phyloP scores from a whole-genome alignment of 78 protist species.

The Monocercomonoides exilis region DNA sequence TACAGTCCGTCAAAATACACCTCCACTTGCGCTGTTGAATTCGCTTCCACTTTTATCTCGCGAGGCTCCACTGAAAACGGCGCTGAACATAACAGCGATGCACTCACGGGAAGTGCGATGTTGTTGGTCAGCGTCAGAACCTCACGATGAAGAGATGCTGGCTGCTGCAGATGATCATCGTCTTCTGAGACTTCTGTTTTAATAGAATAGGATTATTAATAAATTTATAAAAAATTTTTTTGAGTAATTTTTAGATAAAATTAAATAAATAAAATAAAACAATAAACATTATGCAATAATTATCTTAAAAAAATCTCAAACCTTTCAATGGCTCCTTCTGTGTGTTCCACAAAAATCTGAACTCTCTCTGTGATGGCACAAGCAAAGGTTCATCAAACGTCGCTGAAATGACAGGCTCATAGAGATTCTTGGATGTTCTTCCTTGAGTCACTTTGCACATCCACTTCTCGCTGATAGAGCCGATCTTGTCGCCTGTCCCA shows the following conservation, averaged over 20 bases:
- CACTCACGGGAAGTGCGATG: conserved; percentile 33
- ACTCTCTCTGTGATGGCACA: too few relatives aligned
- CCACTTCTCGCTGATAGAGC: background rate
- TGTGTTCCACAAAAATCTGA: too few relatives aligned
- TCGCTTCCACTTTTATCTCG: conserved; percentile 27
- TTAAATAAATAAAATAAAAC: too few relatives aligned
- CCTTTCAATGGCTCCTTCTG: too few relatives aligned
- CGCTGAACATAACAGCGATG: background rate
- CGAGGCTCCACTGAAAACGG: conserved; percentile 36
- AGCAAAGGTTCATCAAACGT: background rate
- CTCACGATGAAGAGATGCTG: too few relatives aligned
- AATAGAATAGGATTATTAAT: too few relatives aligned
- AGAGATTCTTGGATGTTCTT: background rate
- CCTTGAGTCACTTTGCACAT: background rate
- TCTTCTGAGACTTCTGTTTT: too few relatives aligned
- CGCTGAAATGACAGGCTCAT: background rate
- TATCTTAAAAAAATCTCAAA: too few relatives aligned
- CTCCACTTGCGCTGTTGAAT: background rate
- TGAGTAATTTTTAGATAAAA: too few relatives aligned
- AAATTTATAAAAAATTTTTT: too few relatives aligned
- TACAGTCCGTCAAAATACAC: conserved; percentile 32
- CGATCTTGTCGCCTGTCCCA: background rate
- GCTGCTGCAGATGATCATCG: too few relatives aligned
- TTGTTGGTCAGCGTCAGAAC: conserved; percentile 26
- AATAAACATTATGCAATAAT: too few relatives aligned